Base-by-base conservation (phyloP, 139 green algal species). In the Marvania coccoides region DNA sequence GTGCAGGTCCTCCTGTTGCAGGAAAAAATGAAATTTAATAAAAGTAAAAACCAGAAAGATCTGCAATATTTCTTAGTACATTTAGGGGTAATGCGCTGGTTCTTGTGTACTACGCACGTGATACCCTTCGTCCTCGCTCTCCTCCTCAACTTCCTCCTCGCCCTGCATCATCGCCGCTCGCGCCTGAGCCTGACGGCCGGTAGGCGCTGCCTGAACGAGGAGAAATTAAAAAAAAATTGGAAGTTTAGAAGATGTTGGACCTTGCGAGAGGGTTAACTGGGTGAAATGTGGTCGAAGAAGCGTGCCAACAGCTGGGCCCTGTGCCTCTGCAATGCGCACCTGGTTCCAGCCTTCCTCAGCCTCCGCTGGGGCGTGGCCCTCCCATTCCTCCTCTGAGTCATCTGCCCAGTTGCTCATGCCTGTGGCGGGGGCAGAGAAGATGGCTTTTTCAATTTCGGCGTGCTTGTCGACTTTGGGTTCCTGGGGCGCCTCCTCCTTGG, bases 341-440 rank as follows among this genome's bases (percentile, higher is more conserved):
- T 51, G 42, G 42, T 51, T 51, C 65, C 72, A 79, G 46, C 65
- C 72, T 31, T 79, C 72, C 31, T 48, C 71, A 1, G 35, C 33
- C n/a, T 23, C 56, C 14, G 37, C 26, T 4, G 39, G 56, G 24
- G 12, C 15, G 42, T 51, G 33, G 24, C 46, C 39, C 47, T 65
- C 70, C 26, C 69, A 62, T n/a, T 73, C 71, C 23, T 69, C 67
- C 34, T 77, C 71, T 1, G 47, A 63, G 34, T 79, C 72, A 24
- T 79, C 72, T 0, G 72, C 72, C 72, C 72, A 78, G 40, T 73
- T 72, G 24, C 47, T 68, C 13, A 70, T 19, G 2, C 42, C 65
- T n/a, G 39, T 29, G 30, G 47, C 26, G 23, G 63, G 5, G 47
- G 65, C n/a, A 19, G 48, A 62, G 28, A 79, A 79, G 24, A 79